Percentiles rank a stretch among this genome's conserved stretches.
These are phyloP conservation scores for Hypericum androsaemum DNA, from an alignment of 345 rosid species.

Conservation along the genomic window DNA sequence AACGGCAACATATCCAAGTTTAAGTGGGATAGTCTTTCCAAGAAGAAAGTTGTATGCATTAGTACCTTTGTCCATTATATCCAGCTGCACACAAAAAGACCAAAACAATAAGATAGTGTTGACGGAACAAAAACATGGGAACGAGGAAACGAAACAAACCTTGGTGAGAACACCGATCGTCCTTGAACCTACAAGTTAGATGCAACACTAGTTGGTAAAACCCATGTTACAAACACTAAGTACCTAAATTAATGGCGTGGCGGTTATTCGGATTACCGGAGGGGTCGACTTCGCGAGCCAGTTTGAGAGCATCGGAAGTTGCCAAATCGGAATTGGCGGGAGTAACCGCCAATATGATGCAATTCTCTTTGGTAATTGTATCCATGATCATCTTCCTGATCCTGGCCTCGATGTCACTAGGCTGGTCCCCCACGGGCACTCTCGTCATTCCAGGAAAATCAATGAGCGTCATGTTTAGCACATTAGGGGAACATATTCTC, in stretches of 20 bases:
- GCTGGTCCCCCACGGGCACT: slow-evolving; percentile 73
- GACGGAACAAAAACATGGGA: slow-evolving; percentile 8
- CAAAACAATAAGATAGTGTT: slow-evolving; percentile 3
- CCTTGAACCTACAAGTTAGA: slow-evolving; percentile 38
- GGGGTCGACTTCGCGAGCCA: slow-evolving; percentile 57
- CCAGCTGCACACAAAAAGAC: slow-evolving; percentile 35
- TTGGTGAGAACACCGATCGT: slow-evolving; percentile 67
- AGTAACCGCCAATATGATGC: slow-evolving; percentile 59
- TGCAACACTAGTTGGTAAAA: too few species aligned
- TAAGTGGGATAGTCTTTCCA: slow-evolving; percentile 52
- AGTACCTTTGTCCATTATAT: slow-evolving; percentile 70
- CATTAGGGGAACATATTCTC: slow-evolving; percentile 49
- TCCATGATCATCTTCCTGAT: slow-evolving; percentile 51
- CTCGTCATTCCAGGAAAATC: slow-evolving; percentile 70
- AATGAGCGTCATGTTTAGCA: slow-evolving; percentile 52
- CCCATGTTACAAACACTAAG: too few species aligned
- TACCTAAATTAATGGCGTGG: too few species aligned
- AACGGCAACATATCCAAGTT: slow-evolving; percentile 62
- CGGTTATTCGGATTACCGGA: slow-evolving; percentile 20
- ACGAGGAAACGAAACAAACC: slow-evolving; percentile 21
- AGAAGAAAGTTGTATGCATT: slow-evolving; percentile 52
- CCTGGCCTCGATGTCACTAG: slow-evolving; percentile 45
- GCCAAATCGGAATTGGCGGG: slow-evolving; percentile 70
- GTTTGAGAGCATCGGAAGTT: slow-evolving; percentile 66
- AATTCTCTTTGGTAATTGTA: slow-evolving; percentile 34